phyloP scores from a whole-genome alignment of 2,329 filamentous ascomycete species.

The Calcarisporium arbuscula region DNA sequence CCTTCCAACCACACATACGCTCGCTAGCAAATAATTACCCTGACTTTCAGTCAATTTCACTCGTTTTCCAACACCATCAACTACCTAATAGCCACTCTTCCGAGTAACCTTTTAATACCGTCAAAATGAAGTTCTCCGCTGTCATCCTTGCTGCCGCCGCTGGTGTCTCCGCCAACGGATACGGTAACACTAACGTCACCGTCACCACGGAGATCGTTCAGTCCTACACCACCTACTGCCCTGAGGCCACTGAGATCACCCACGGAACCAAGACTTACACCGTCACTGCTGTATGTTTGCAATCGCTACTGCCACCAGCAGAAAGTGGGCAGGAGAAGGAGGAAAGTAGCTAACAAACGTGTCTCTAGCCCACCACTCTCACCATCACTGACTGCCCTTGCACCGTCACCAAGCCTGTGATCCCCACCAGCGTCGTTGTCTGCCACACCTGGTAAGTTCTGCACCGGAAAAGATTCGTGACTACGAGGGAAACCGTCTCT shows the following conservation, averaged over 20 bases:
- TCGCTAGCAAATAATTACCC: slow-evolving; percentile 29
- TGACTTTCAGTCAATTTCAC: slow-evolving; percentile 54
- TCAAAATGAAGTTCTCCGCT: slow-evolving; percentile 61
- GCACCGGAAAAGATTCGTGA: not conserved
- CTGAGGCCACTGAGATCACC: slow-evolving; percentile 56
- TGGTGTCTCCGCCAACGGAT: slow-evolving; percentile 37
- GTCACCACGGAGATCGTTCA: slow-evolving; percentile 62
- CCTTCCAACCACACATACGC: slow-evolving; percentile 39
- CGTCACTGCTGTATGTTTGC: slow-evolving; percentile 54
- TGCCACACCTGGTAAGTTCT: slow-evolving; percentile 47
- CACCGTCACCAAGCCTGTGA: slow-evolving; percentile 57
- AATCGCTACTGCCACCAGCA: not conserved
- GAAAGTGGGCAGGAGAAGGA: slow-evolving; percentile 3
- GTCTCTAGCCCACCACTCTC: slow-evolving; percentile 53
- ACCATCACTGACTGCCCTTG: slow-evolving; percentile 69
- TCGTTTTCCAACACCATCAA: slow-evolving; percentile 37
- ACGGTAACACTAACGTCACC: slow-evolving; percentile 39
- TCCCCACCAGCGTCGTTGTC: slow-evolving; percentile 43
- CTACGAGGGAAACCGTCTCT: slow-evolving; percentile 11
- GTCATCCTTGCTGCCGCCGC: slow-evolving; percentile 45
- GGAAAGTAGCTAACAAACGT: not conserved
- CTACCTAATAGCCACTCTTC: slow-evolving; percentile 25
- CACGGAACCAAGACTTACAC: slow-evolving; percentile 63
- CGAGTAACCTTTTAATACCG: slow-evolving; percentile 36
- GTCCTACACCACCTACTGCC: slow-evolving; percentile 66